Conservation (phyloP, 2,329 filamentous ascomycete genomes). For the Phoma sp. region DNA sequence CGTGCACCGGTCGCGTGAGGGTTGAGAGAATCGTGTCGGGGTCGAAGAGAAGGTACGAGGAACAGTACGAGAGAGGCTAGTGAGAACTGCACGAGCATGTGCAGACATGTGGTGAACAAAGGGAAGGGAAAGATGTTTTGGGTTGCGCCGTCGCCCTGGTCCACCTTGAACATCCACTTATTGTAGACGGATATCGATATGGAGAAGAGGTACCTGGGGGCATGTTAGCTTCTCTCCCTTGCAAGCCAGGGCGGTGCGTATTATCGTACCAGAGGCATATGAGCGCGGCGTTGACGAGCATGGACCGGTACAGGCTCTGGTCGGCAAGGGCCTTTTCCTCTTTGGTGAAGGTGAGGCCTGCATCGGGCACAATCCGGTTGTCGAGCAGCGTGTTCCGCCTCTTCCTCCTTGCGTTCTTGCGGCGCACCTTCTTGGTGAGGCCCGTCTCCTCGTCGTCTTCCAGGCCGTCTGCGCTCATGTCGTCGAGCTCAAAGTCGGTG, state of each 20-base stretch:
- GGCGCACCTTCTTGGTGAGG: constrained; percentile 75
- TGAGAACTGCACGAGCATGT: constrained; percentile 91
- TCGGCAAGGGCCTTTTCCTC: constrained; percentile 80
- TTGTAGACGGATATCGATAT: constrained; percentile 84
- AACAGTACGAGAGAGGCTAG: constrained; percentile 80
- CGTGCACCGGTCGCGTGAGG: constrained; percentile 37
- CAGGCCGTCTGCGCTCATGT: constrained; percentile 71
- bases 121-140: constrained; percentile 83
- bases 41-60: constrained; percentile 81
- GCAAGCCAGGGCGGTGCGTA: neutral
- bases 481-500: constrained; percentile 63
- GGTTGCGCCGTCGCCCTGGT: constrained; percentile 43
- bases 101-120: constrained; percentile 90
- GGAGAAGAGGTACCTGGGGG: constrained; percentile 74
- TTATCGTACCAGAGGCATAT: constrained; percentile 76
- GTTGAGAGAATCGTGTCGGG: constrained; percentile 58
- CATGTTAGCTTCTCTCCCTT: constrained; percentile 19
- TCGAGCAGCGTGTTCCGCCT: constrained; percentile 74
- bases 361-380: constrained; percentile 65
- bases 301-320: constrained; percentile 70
- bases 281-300: constrained; percentile 77
- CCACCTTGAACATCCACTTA: constrained; percentile 96
- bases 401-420: constrained; percentile 70
- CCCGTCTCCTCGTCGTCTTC: constrained; percentile 90
- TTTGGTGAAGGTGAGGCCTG: constrained; percentile 60